These are phyloP conservation scores for Hyaloscypha finlandica DNA, from an alignment of 495 filamentous ascomycete genomes.

Conservation along the genomic window DNA sequence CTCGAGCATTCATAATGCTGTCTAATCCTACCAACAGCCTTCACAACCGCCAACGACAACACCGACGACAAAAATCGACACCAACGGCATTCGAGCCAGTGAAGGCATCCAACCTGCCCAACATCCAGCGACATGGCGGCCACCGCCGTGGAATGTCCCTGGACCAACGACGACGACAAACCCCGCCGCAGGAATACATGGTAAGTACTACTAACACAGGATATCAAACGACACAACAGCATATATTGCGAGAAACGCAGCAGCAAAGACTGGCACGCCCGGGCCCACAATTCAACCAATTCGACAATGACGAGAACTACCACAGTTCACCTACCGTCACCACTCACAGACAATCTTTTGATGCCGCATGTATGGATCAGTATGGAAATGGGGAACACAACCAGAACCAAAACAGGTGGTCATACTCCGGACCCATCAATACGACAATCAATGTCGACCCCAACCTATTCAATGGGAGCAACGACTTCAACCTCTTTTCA, in stretches of 20 bases:
- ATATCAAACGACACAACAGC: constrained; percentile 77
- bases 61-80: constrained; percentile 88
- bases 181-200: constrained; percentile 52
- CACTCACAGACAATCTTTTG: constrained; percentile 46
- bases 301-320: constrained; percentile 41
- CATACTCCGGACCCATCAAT: constrained; percentile 42
- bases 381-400: constrained; percentile 25
- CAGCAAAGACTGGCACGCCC: constrained; percentile 59
- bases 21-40: constrained; percentile 67
- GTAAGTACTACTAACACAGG: constrained; percentile 68
- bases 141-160: constrained; percentile 81
- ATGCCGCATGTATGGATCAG: constrained; percentile 43
- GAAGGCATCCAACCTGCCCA: constrained; percentile 63
- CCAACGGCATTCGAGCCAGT: constrained; percentile 70
- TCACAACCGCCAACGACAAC: constrained; percentile 70
- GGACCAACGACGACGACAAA: constrained; percentile 62
- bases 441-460: constrained; percentile 46
- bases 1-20: constrained; percentile 71
- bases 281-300: constrained; percentile 42
- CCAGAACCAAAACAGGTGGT: constrained; percentile 18
- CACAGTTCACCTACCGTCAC: constrained; percentile 50
- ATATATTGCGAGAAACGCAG: constrained; percentile 48
- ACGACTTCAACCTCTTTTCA: constrained; percentile 31
- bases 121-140: constrained; percentile 53
- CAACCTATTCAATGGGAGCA: constrained; percentile 34